These are phyloP conservation scores for Dioszegia crocea DNA, from an alignment of 768 basidiomycete species.

Conservation along the genomic window DNA sequence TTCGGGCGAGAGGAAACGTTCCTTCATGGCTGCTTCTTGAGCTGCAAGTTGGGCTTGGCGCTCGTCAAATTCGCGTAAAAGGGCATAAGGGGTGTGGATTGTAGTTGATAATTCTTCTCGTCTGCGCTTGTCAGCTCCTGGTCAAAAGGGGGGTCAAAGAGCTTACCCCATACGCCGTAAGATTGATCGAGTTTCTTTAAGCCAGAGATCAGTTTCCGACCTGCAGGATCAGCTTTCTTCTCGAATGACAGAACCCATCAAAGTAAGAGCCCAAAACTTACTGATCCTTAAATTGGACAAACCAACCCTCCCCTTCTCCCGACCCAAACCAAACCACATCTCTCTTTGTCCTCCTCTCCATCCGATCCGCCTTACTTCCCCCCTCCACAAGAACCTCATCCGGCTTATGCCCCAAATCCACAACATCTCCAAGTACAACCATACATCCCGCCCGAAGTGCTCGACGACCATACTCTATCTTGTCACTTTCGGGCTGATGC, in stretches of 20 bases:
- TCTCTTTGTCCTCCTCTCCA: neutral
- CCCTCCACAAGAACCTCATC: neutral
- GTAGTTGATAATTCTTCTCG: neutral
- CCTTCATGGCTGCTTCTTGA: neutral
- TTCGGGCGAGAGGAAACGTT: neutral
- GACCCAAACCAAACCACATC: constrained; percentile 1
- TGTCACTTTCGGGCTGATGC: neutral
- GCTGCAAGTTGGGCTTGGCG: neutral
- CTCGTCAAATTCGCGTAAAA: neutral
- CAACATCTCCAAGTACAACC: neutral
- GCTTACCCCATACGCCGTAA: neutral
- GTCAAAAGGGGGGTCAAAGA: no score
- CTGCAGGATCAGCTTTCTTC: neutral
- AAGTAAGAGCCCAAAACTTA: neutral
- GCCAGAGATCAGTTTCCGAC: neutral
- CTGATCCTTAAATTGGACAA: constrained; percentile 5
- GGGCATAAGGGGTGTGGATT: neutral
- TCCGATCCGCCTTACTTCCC: neutral
- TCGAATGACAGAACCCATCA: no score
- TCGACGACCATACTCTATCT: neutral
- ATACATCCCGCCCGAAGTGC: neutral
- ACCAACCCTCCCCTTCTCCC: constrained; percentile 1
- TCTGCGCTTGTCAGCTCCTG: no score
- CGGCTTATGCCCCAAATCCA: constrained; percentile 3
- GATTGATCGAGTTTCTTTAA: neutral